Percentiles rank a stretch among this genome's conserved stretches.
Conservation (phyloP, 2,329 filamentous ascomycete genomes). For the Diplodia sapinea region DNA sequence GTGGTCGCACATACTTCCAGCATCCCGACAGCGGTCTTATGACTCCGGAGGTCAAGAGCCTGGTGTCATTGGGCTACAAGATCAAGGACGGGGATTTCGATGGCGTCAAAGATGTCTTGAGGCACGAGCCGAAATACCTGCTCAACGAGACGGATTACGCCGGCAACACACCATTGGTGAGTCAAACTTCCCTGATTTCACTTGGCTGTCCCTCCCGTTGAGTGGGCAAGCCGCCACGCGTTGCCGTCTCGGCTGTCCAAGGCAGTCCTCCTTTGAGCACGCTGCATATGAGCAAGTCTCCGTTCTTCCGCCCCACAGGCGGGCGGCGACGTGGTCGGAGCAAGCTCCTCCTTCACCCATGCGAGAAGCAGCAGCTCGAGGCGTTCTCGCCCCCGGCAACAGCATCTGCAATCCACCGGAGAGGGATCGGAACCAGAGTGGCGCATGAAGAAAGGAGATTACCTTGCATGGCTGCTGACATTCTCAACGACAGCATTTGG, state of each 20-base stretch:
- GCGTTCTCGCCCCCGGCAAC: conserved; percentile 8
- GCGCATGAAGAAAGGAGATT: conserved; percentile 27
- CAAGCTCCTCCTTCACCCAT: conserved; percentile 14
- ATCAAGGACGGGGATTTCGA: conserved; percentile 73
- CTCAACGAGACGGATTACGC: conserved; percentile 80
- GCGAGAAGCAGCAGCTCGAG: conserved; percentile 9
- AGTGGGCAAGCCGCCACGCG: neutral
- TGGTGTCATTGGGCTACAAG: conserved; percentile 80
- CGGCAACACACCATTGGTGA: conserved; percentile 70
- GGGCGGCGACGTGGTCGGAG: neutral
- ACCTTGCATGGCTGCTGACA: conserved; percentile 29
- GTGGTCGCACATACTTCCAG: conserved; percentile 73
- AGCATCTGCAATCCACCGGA: neutral
- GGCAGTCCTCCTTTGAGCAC: neutral
- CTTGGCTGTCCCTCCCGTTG: neutral
- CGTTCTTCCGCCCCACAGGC: neutral
- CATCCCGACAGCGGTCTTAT: conserved; percentile 67
- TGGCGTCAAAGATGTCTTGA: conserved; percentile 70
- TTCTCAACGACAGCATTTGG: conserved; percentile 56
- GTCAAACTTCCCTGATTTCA: conserved; percentile 36
- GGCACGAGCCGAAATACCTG: conserved; percentile 68
- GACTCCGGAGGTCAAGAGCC: conserved; percentile 65
- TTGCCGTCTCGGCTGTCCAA: conserved; percentile 2
- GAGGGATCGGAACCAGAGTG: conserved; percentile 1
- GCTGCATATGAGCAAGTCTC: conserved; percentile 5